Conservation (phyloP, 306 rosid species). For the Dalbergia cochinchinensis region DNA sequence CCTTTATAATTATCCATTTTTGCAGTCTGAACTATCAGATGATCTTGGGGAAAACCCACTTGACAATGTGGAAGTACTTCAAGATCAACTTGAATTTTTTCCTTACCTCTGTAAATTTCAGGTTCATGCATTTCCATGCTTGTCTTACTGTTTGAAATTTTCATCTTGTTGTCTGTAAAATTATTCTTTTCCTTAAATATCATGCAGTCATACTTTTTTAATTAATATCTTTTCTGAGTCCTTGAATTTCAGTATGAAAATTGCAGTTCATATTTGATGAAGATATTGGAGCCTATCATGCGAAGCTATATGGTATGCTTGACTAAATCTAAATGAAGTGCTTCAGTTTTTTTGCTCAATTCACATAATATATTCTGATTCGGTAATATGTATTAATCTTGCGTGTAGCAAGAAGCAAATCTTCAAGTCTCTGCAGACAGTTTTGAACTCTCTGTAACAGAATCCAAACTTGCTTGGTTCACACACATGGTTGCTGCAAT, state of each 20-base stretch:
- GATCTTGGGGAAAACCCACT: conserved; percentile 60
- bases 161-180: conserved; percentile 12
- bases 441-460: conserved; percentile 48
- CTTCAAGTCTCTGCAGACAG: conserved; percentile 38
- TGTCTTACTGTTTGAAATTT: conserved; percentile 11
- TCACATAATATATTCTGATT: conserved; percentile 20
- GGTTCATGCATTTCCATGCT: conserved; percentile 41
- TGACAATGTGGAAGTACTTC: conserved; percentile 59
- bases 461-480: conserved; percentile 62
- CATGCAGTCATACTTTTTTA: not conserved
- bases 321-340: not conserved
- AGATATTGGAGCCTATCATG: conserved; percentile 56
- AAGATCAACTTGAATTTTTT: conserved; percentile 60
- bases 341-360: conserved; percentile 9
- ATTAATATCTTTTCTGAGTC: conserved; percentile 27
- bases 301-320: conserved; percentile 52
- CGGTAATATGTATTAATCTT: conserved; percentile 10
- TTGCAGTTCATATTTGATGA: conserved; percentile 58
- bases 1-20: conserved; percentile 8
- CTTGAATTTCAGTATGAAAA: conserved; percentile 58
- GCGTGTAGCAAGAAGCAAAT: conserved; percentile 48
- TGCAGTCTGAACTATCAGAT: conserved; percentile 56
- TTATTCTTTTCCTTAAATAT: not conserved
- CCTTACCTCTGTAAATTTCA: conserved; percentile 61
- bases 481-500: conserved; percentile 60